Evolutionary conservation across 768 basidiomycete genomes (phyloP).

Genomic region (Hypsizygus marmoreus): DNA sequence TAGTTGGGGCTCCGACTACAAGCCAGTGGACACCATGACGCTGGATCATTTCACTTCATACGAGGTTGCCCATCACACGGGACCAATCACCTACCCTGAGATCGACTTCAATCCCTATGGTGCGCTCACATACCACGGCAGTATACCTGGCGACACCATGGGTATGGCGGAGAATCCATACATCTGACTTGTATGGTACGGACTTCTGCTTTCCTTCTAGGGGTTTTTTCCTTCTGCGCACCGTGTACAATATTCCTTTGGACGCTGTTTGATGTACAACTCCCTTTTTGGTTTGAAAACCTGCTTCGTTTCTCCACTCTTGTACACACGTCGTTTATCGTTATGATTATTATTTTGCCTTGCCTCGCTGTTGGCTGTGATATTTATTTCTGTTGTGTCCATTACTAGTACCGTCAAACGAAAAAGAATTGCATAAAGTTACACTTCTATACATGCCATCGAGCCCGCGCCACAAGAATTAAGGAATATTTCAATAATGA

Average conservation of each 20-base stretch:
- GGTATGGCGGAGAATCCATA: slow-evolving; percentile 11
- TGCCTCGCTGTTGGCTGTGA: background rate
- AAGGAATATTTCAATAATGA: slow-evolving; percentile 8
- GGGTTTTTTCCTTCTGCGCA: background rate
- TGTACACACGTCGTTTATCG: slow-evolving; percentile 13
- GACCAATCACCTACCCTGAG: slow-evolving; percentile 15
- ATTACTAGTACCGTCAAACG: too few relatives aligned
- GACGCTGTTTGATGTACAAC: slow-evolving; percentile 17
- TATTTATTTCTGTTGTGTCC: slow-evolving; percentile 5
- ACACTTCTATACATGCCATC: too few relatives aligned
- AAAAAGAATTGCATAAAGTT: too few relatives aligned
- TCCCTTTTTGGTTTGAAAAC: slow-evolving; percentile 5
- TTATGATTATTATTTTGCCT: slow-evolving; percentile 9
- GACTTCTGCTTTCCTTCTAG: background rate
- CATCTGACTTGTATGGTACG: too few relatives aligned
- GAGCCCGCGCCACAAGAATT: too few relatives aligned
- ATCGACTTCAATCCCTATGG: slow-evolving; percentile 12
- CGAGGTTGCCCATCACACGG: slow-evolving; percentile 9
- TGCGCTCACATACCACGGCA: slow-evolving; percentile 8
- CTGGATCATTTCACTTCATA: slow-evolving; percentile 16
- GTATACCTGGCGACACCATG: slow-evolving; percentile 16
- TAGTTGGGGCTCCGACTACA: slow-evolving; percentile 23
- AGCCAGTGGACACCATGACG: slow-evolving; percentile 13
- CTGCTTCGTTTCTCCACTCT: background rate
- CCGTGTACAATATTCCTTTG: slow-evolving; percentile 12